These are phyloP conservation scores for Paramecium octaurelia DNA, from an alignment of 73 alveolate genomes.

Conservation along the genomic window DNA sequence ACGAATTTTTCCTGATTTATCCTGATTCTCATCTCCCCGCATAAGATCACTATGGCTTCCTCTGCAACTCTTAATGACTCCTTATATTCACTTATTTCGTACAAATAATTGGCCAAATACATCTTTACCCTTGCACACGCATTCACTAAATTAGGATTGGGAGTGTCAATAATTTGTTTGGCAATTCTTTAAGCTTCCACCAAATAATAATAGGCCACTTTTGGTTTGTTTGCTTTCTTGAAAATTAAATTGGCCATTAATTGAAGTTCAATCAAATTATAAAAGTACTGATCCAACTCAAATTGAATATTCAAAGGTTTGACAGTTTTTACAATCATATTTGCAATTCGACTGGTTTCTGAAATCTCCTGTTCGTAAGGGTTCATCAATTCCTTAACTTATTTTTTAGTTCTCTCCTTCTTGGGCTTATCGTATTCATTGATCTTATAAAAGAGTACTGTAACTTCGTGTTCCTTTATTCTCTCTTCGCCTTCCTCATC, in stretches of 20 bases:
- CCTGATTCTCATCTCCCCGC: constrained; percentile 36
- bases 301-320: constrained; percentile 38
- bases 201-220: constrained; percentile 39
- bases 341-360: constrained; percentile 20
- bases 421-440: constrained; percentile 6
- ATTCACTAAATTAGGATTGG: constrained; percentile 36
- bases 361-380: constrained; percentile 14
- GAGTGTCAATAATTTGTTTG: background rate
- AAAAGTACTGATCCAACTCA: constrained; percentile 26
- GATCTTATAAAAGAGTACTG: constrained; percentile 22
- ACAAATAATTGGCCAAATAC: background rate
- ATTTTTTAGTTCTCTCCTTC: background rate
- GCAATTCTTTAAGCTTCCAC: constrained; percentile 29
- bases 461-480: background rate
- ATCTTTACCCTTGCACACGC: constrained; percentile 17
- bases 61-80: constrained; percentile 18
- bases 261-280: background rate
- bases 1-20: constrained; percentile 21
- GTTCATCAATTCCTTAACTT: background rate
- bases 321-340: background rate
- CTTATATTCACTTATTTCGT: background rate
- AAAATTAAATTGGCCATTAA: background rate
- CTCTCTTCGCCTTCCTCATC: constrained; percentile 18
- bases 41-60: constrained; percentile 9
- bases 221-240: background rate